A percentile compares a stretch with the other conserved stretches of the same genome.
phyloP scores from a whole-genome alignment of 1,284 basidiomycete species.

The Abortiporus biennis region DNA sequence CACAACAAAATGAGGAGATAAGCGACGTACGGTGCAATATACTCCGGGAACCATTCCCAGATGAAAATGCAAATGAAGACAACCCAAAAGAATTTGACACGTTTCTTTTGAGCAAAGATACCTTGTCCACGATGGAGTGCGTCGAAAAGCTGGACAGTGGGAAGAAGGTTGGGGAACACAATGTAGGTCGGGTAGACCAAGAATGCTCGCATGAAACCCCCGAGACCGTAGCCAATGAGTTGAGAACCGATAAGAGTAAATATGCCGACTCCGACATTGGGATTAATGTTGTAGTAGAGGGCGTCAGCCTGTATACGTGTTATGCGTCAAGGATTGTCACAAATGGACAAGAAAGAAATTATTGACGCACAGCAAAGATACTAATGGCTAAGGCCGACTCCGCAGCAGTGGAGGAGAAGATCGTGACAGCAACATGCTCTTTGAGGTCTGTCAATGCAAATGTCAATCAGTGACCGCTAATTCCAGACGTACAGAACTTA shows the following conservation, averaged over 20 bases:
- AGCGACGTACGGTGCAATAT: conserved; percentile 25
- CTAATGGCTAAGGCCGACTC: conserved; percentile 19
- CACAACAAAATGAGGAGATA: conserved; percentile 5
- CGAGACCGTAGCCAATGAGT: conserved; percentile 26
- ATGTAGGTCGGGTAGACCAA: conserved; percentile 30
- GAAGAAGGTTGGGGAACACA: conserved; percentile 25
- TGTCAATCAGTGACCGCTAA: not conserved
- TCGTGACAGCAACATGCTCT: conserved; percentile 57
- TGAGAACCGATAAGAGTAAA: conserved; percentile 26
- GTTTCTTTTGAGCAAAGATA: conserved; percentile 41
- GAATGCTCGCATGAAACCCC: conserved; percentile 23
- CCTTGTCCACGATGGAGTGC: conserved; percentile 45
- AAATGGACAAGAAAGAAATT: too few species aligned
- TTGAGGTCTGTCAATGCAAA: conserved; percentile 36
- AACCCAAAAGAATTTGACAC: conserved; percentile 52
- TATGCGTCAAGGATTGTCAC: too few species aligned
- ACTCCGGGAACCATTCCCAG: conserved; percentile 35
- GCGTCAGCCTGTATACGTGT: too few species aligned
- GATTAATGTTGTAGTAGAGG: conserved; percentile 29
- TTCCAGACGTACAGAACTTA: conserved; percentile 19
- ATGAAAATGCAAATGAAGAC: conserved; percentile 44
- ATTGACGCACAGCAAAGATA: conserved; percentile 27
- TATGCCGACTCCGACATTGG: conserved; percentile 30
- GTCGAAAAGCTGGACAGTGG: conserved; percentile 47
- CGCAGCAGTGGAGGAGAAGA: conserved; percentile 31